Evolutionary conservation across 106 monocot genomes (phyloP).

Genomic region (Dendrobium chrysotoxum): DNA sequence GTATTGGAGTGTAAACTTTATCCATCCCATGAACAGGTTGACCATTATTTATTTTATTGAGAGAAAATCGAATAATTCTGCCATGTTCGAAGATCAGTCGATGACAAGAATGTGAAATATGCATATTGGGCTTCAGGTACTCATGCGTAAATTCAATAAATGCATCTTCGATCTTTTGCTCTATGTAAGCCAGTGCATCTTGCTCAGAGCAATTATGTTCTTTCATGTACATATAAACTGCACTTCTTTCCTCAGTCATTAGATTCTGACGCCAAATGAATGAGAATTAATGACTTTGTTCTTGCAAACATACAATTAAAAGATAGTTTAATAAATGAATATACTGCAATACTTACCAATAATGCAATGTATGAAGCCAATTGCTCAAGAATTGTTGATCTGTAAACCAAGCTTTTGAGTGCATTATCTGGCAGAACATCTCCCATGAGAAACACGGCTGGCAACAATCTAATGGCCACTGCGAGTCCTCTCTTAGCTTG

Average conservation of each 20-base stretch:
- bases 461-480: constrained; percentile 21
- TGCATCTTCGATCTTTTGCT: constrained; percentile 9
- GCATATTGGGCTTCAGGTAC: constrained; percentile 20
- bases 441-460: constrained; percentile 27
- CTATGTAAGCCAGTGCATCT: constrained; percentile 15
- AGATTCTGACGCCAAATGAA: neutral
- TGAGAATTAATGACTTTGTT: neutral
- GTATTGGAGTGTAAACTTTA: neutral
- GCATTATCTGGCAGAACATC: constrained; percentile 10
- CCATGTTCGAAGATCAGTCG: constrained; percentile 35
- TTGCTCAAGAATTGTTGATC: constrained; percentile 14
- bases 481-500: constrained; percentile 14
- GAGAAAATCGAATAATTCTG: constrained; percentile 18
- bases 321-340: too few relatives aligned
- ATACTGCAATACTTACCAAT: too few relatives aligned
- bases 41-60: neutral
- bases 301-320: too few relatives aligned
- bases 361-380: too few relatives aligned
- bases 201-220: constrained; percentile 18
- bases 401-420: constrained; percentile 7
- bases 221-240: constrained; percentile 13
- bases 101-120: constrained; percentile 19
- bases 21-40: neutral
- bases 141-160: constrained; percentile 20
- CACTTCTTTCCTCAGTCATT: neutral